Conservation (phyloP, 192 early-diverging fungal genomes). For the Radiomyces spectabilis region DNA sequence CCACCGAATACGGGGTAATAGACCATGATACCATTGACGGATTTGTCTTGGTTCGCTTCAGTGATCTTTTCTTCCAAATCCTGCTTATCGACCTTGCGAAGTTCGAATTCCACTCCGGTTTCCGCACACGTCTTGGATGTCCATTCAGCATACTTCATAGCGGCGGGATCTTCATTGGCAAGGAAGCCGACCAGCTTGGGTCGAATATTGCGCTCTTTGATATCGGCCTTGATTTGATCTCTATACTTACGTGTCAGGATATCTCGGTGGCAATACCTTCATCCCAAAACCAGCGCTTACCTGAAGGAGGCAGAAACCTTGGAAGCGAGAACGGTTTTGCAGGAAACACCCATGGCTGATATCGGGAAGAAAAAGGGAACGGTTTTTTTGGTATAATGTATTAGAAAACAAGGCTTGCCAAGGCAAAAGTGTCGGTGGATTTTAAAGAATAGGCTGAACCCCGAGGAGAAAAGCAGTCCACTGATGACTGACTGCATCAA, state of each 20-base stretch:
- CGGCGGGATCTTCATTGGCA: conserved; percentile 91
- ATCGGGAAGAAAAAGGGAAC: too few relatives aligned
- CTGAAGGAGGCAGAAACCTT: conserved; percentile 57
- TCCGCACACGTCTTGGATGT: conserved; percentile 89
- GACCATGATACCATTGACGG: conserved; percentile 93
- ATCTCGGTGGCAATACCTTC: too few relatives aligned
- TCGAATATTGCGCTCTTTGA: conserved; percentile 50
- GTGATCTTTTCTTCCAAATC: conserved; percentile 80
- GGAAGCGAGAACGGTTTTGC: conserved; percentile 54
- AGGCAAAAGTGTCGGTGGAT: too few relatives aligned
- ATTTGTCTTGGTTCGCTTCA: conserved; percentile 80
- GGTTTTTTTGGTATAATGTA: too few relatives aligned
- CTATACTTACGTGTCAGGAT: too few relatives aligned
- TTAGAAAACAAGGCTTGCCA: too few relatives aligned
- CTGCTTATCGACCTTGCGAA: conserved; percentile 72
- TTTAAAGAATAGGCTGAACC: too few relatives aligned
- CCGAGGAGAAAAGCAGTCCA: too few relatives aligned
- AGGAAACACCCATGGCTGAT: conserved; percentile 29
- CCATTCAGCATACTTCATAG: conserved; percentile 91
- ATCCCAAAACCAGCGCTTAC: too few relatives aligned
- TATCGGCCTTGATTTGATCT: conserved; percentile 52
- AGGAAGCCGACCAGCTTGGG: conserved; percentile 90
- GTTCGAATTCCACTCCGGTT: conserved; percentile 86
- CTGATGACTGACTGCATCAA: too few relatives aligned
- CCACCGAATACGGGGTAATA: conserved; percentile 98